phyloP scores from a whole-genome alignment of 2,329 filamentous ascomycete species.

The Alternaria sp. region DNA sequence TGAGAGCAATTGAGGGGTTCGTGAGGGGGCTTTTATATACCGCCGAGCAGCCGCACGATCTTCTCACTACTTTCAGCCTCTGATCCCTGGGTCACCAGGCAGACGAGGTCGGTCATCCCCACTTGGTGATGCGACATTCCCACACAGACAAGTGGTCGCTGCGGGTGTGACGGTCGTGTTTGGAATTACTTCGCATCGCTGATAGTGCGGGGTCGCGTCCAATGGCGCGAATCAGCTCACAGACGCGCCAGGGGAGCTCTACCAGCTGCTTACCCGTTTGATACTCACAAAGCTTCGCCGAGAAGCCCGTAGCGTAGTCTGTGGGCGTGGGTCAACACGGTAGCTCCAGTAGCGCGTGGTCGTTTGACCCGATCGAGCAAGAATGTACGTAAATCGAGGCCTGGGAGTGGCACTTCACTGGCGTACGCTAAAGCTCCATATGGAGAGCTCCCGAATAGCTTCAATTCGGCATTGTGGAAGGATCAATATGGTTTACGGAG shows the following conservation, averaged over 20 bases:
- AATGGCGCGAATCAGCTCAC: conserved; percentile 35
- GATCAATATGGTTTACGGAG: not conserved
- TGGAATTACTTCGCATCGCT: conserved; percentile 39
- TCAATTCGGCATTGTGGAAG: conserved; percentile 13
- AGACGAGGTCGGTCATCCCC: conserved; percentile 36
- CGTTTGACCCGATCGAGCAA: conserved; percentile 10
- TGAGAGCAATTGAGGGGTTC: conserved; percentile 26
- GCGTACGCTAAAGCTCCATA: conserved; percentile 17
- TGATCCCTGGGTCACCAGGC: conserved; percentile 29
- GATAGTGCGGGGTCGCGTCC: conserved; percentile 46
- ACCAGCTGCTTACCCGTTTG: conserved; percentile 22
- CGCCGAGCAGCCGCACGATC: conserved; percentile 22
- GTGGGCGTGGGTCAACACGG: conserved; percentile 13
- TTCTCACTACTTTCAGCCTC: conserved; percentile 22
- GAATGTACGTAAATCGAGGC: conserved; percentile 27
- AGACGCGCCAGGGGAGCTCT: conserved; percentile 27
- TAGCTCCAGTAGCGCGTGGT: conserved; percentile 18
- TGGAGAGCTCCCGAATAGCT: conserved; percentile 23
- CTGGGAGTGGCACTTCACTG: conserved; percentile 14
- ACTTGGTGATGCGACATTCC: conserved; percentile 36
- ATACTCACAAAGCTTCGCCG: conserved; percentile 16
- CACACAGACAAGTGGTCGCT: conserved; percentile 27
- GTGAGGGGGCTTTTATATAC: conserved; percentile 41
- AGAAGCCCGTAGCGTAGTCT: conserved; percentile 20
- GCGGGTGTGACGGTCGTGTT: conserved; percentile 40